A percentile compares a stretch with the other conserved stretches of the same genome.
Evolutionary conservation across 2,329 filamentous ascomycete species (phyloP).

Genomic region (Coleophoma cylindrospora): DNA sequence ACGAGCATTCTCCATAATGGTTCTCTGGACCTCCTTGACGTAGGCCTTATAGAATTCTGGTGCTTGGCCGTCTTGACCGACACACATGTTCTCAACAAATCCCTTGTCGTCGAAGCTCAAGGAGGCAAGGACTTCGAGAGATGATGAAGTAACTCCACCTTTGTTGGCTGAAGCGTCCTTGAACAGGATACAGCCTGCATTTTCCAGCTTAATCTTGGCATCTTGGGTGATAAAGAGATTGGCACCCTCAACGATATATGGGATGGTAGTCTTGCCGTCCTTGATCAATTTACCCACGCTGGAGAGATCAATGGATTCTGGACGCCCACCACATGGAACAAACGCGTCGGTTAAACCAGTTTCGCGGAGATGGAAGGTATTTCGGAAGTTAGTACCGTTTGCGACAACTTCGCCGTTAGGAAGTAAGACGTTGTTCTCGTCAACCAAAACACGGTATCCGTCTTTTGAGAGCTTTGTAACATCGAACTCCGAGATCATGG

Average conservation of each 20-base stretch:
- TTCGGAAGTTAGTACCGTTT: constrained; percentile 94
- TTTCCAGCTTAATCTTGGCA: constrained; percentile 89
- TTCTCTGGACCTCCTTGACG: constrained; percentile 84
- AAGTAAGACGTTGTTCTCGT: constrained; percentile 84
- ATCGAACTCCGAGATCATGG: constrained; percentile 89
- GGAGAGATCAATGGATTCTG: constrained; percentile 91
- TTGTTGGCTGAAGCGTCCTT: constrained; percentile 99
- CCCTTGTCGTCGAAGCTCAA: constrained; percentile 87
- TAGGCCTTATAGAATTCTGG: constrained; percentile 93
- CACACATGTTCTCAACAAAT: constrained; percentile 93
- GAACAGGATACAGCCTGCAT: constrained; percentile 91
- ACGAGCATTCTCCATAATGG: constrained; percentile 84
- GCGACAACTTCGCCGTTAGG: constrained; percentile 80
- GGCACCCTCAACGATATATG: constrained; percentile 95
- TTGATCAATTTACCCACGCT: constrained; percentile 84
- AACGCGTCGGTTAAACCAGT: constrained; percentile 78
- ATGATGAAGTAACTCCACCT: constrained; percentile 95
- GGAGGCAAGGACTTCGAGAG: constrained; percentile 89
- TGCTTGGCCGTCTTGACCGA: constrained; percentile 67
- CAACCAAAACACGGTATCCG: constrained; percentile 88
- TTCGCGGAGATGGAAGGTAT: constrained; percentile 89
- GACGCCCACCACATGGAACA: constrained; percentile 92
- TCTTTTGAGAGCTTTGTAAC: constrained; percentile 76
- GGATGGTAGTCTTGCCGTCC: constrained; percentile 80
- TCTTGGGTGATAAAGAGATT: constrained; percentile 99